Evolutionary conservation across 2,329 filamentous ascomycete genomes (phyloP), one percentile per base, ranked within the genome.

Genomic region (Coniochaeta sp.): DNA sequence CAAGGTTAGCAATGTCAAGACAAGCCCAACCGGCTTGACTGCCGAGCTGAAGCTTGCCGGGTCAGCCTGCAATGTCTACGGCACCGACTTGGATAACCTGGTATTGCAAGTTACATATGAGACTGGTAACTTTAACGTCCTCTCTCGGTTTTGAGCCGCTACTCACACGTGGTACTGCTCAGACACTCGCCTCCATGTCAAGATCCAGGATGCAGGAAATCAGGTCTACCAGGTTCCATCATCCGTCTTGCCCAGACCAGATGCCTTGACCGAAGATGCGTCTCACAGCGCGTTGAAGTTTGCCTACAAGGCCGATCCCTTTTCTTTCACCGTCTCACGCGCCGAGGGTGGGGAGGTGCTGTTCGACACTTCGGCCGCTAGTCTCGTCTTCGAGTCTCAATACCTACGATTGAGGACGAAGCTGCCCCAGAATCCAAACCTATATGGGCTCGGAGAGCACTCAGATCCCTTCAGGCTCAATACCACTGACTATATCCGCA

Each of bases 371-470:
- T 84, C 85, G 0, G 86, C 81, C 1, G 81, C 83, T 4, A 77
- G 79, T 9, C 75, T 95, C 12, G 77, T 95, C 50, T 95, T 92
- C 66, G 87, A 95, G 73, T 85, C 84, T 12, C 90, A 95, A 71
- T 95, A 91, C 67, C 73, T 95, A 26, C 84, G 87, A 22, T 77
- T 93, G 61, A 82, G 88, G 50, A 93, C 90, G 1, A 82, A 79
- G 62, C 77, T 95, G 12, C 89, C 90, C 0, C 72, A 82, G 1
- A 77, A 85, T 59, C 88, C 89, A 0, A 84, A 89, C 66, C 75
- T 95, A 6, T 95, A 95, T 69, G 90, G 91, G 0, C 79, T 93
- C 1, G 90, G 90, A 38, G 90, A 93, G 73, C 88, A 91, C 70
- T 87, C 83, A 2, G 89, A 93, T 65, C 78, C 85, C 1, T 85